Conservation (phyloP, 495 filamentous ascomycete species). For the Podospora tetraspora region DNA sequence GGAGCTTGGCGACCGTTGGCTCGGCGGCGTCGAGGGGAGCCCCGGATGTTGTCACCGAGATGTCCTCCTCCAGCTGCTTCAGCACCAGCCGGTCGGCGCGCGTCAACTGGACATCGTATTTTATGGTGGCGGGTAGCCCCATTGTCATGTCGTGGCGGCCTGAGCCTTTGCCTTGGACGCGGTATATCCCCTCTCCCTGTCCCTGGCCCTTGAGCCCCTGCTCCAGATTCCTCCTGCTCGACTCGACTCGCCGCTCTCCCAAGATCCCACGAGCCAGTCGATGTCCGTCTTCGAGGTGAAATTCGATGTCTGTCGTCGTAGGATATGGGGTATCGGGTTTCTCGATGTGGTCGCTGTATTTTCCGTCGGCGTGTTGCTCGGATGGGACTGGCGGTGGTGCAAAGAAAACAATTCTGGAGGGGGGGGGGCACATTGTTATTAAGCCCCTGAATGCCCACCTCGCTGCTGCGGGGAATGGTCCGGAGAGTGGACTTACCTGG, state of each 20-base stretch:
- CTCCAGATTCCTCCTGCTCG: neutral
- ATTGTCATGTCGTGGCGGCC: neutral
- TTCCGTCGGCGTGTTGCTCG: neutral
- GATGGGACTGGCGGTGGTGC: neutral
- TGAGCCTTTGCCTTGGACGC: neutral
- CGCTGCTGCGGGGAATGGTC: neutral
- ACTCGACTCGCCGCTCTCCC: neutral
- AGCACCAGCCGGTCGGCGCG: slow-evolving; percentile 18
- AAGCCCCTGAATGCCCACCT: neutral
- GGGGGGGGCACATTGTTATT: neutral
- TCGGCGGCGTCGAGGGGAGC: neutral
- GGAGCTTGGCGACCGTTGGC: slow-evolving; percentile 7
- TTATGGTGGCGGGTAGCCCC: neutral
- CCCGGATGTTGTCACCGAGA: neutral
- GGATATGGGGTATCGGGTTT: neutral
- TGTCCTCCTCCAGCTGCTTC: slow-evolving; percentile 14
- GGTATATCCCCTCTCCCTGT: neutral
- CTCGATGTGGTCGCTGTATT: neutral
- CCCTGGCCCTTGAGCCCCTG: neutral
- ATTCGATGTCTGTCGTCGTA: neutral
- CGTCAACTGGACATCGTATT: slow-evolving; percentile 15
- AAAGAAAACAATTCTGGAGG: neutral
- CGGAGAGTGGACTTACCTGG: neutral
- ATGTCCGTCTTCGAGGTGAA: neutral
- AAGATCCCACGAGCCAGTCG: neutral